Evolutionary conservation across 805 yeast genomes (phyloP).

Genomic region (Babjeviella inositovora): DNA sequence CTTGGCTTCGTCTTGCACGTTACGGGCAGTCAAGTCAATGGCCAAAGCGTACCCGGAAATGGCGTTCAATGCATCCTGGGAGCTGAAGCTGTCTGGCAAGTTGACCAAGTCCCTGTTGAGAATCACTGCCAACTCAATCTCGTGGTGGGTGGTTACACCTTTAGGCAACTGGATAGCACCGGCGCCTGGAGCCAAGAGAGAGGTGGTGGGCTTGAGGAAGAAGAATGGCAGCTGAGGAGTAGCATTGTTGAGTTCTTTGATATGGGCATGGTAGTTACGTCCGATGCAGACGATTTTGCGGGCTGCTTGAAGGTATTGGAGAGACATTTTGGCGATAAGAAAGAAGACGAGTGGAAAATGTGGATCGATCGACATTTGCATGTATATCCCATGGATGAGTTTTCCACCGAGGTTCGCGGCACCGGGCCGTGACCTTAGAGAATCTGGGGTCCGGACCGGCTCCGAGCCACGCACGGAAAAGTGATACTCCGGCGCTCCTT

Average conservation of each 20-base stretch:
- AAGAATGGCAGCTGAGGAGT: constrained; percentile 81
- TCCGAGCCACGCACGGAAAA: too few species aligned
- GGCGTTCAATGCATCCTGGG: constrained; percentile 55
- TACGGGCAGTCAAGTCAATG: constrained; percentile 89
- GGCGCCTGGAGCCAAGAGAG: constrained; percentile 44
- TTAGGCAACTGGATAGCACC: constrained; percentile 78
- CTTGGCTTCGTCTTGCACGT: constrained; percentile 91
- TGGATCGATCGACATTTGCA: constrained; percentile 16
- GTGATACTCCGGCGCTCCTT: too few species aligned
- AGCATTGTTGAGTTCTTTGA: constrained; percentile 71
- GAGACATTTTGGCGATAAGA: constrained; percentile 18
- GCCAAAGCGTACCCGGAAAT: constrained; percentile 70
- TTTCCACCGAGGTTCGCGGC: too few species aligned
- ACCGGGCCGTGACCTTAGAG: too few species aligned
- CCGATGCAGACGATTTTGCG: constrained; percentile 89
- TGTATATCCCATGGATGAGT: too few species aligned
- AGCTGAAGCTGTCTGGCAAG: constrained; percentile 35
- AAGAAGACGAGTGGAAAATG: constrained; percentile 8
- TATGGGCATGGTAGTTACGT: constrained; percentile 94
- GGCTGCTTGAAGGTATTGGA: constrained; percentile 39
- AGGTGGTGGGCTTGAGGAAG: constrained; percentile 79
- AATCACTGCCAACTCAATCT: constrained; percentile 78
- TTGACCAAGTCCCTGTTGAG: constrained; percentile 50
- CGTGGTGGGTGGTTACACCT: constrained; percentile 77
- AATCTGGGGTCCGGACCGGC: too few species aligned